Evolutionary conservation across 176 grass and related monocot genomes (phyloP), one percentile per base, ranked within the genome.

Genomic region (Triticum urartu): DNA sequence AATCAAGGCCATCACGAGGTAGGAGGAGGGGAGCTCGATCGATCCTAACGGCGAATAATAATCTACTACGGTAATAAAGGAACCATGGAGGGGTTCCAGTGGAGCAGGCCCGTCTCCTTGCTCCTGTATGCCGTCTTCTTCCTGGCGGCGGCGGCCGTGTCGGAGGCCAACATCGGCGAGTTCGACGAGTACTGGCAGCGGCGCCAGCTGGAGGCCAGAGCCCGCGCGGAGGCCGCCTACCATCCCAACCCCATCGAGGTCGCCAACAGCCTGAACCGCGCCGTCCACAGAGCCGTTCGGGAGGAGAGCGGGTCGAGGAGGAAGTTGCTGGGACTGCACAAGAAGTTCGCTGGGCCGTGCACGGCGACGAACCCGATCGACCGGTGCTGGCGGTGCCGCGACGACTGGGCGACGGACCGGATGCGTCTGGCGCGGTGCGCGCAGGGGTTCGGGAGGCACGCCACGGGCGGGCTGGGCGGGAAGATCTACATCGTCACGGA

Each of bases 331-430:
- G 68, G 17, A 12, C 79, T 88, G 39, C 84, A 83, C 77, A 72
- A 83, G 9, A 89, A 69, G 83, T 73, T 82, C 81, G 3, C 0
- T 0, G 95, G 92, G 3, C 68, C 86, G 3, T 97, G 95, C 91
- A 0, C 2, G 20, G 95, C 92, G 78, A 97, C 95, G 68, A 97
- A 97, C 82, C 95, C 95, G 8, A 97, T 97, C 90, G 95, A 97
- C 90, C 84, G 92, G 26, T 97, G 95, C 81, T 94, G 95, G 95
- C 83, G 95, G 39, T 97, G 95, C 90, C 90, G 88, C 6, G n/a
- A 66, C 5, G 81, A 94, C 83, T 97, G 95, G 95, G 88, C 72
- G 22, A 87, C 76, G 68, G 80, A 92, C 50, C 88, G 95, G 26
- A 94, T 89, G 84, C 90, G 88, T 1, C 90, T 97, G 59, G 90